Evolutionary conservation across 2,329 filamentous ascomycete species (phyloP).

Genomic region (Cladophialophora exuberans): DNA sequence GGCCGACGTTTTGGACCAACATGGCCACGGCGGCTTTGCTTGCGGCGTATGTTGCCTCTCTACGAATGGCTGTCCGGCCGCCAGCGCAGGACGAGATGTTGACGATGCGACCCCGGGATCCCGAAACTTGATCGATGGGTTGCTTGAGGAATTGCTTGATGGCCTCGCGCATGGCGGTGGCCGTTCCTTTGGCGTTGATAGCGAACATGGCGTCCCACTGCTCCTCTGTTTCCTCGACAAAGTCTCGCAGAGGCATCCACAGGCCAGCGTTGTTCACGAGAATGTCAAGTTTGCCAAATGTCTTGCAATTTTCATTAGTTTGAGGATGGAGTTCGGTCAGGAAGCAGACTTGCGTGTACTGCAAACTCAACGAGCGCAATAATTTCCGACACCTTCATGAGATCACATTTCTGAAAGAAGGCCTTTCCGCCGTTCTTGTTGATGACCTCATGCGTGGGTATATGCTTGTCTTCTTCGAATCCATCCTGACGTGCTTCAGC

Average conservation of each 20-base stretch:
- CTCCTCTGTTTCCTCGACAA: constrained; percentile 47
- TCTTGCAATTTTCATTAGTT: not conserved
- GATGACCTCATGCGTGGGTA: constrained; percentile 19
- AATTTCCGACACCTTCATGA: constrained; percentile 7
- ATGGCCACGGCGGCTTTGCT: constrained; percentile 52
- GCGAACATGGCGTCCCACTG: constrained; percentile 59
- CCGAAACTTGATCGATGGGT: constrained; percentile 51
- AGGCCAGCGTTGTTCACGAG: constrained; percentile 62
- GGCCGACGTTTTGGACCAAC: constrained; percentile 49
- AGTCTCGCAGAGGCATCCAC: constrained; percentile 12
- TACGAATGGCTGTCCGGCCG: constrained; percentile 4
- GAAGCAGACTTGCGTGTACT: constrained; percentile 31
- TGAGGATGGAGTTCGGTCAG: not conserved
- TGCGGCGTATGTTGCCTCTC: constrained; percentile 44
- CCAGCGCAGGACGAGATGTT: constrained; percentile 47
- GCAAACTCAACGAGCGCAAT: constrained; percentile 39
- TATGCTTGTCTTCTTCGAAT: constrained; percentile 18
- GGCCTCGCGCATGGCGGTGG: constrained; percentile 14
- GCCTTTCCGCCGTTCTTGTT: constrained; percentile 9
- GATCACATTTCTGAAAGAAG: constrained; percentile 11
- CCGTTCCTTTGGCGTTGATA: constrained; percentile 60
- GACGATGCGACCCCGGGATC: constrained; percentile 56
- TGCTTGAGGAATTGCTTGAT: constrained; percentile 54
- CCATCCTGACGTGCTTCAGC: constrained; percentile 20
- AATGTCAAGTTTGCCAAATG: constrained; percentile 45